Percentiles rank a stretch among this genome's conserved stretches.
Evolutionary conservation across 768 basidiomycete species (phyloP).

Genomic region (Mycena pura): DNA sequence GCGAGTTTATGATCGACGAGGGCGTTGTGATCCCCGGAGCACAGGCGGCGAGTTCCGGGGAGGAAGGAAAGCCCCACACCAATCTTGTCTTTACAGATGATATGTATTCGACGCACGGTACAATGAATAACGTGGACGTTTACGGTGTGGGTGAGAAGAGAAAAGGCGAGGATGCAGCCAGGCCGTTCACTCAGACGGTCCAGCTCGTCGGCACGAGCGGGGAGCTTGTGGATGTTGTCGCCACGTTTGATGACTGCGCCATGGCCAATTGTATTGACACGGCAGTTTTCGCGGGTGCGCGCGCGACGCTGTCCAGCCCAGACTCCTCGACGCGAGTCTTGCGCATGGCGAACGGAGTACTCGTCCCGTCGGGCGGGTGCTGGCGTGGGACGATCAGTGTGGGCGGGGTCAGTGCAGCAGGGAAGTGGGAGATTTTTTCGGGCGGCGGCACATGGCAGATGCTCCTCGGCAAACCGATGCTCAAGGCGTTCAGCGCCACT

Average conservation of each 20-base stretch:
- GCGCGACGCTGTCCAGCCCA: not conserved
- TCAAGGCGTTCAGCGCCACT: conserved; percentile 8
- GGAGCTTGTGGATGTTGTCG: not conserved
- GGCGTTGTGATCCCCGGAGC: conserved; percentile 1
- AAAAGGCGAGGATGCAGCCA: not conserved
- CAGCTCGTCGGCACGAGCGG: not conserved
- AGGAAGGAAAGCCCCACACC: conserved; percentile 6
- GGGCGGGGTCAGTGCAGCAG: not conserved
- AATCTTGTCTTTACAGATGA: not conserved
- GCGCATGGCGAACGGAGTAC: conserved; percentile 40
- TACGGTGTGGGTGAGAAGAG: not conserved
- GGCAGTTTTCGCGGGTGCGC: not conserved
- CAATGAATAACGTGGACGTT: conserved; percentile 2
- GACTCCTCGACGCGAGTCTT: conserved; percentile 11
- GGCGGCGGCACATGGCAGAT: conserved; percentile 25
- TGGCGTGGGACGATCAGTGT: conserved; percentile 30
- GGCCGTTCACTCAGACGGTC: not conserved
- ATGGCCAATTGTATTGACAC: conserved; percentile 12
- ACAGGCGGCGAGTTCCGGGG: conserved; percentile 1
- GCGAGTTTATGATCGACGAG: not conserved
- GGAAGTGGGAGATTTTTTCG: conserved; percentile 29
- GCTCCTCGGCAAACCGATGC: conserved; percentile 26
- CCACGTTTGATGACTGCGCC: conserved; percentile 9
- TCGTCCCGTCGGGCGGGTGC: conserved; percentile 25
- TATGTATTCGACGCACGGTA: conserved; percentile 1